Conservation (phyloP, 345 rosid genomes). For the Raphanus raphanistrum region DNA sequence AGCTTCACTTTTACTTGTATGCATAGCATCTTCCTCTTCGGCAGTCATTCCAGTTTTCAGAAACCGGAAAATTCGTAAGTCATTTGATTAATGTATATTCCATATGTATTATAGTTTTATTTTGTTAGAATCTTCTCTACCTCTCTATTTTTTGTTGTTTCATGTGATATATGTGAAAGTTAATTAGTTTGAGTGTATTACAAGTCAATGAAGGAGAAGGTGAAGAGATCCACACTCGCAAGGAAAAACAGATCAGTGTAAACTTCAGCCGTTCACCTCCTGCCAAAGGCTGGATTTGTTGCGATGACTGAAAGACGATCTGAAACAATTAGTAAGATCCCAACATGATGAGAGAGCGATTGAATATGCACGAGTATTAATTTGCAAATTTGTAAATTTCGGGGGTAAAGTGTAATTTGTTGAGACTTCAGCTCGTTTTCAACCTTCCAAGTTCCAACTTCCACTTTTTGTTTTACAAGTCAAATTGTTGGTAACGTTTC, state of each 20-base stretch:
- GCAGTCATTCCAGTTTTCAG: neutral
- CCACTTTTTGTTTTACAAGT: neutral
- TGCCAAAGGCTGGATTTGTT: slow-evolving; percentile 5
- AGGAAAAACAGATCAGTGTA: neutral
- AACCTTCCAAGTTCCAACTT: neutral
- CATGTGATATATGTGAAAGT: neutral
- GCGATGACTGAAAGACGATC: neutral
- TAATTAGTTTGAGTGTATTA: neutral
- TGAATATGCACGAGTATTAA: neutral
- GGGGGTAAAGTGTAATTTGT: neutral
- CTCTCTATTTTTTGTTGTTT: neutral
- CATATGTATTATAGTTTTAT: neutral
- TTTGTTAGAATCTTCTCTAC: neutral
- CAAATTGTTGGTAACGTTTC: neutral
- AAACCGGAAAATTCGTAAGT: neutral
- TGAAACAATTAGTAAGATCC: neutral
- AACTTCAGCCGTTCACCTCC: slow-evolving; percentile 4
- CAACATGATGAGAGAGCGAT: neutral
- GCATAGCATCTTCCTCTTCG: neutral
- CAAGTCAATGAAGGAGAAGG: neutral
- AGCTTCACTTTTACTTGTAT: neutral
- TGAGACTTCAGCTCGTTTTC: neutral
- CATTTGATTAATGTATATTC: neutral
- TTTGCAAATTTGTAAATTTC: neutral
- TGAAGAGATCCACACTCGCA: neutral